Base-by-base conservation (phyloP, 176 grass and related monocot genomes). In the Juncus inflexus region DNA sequence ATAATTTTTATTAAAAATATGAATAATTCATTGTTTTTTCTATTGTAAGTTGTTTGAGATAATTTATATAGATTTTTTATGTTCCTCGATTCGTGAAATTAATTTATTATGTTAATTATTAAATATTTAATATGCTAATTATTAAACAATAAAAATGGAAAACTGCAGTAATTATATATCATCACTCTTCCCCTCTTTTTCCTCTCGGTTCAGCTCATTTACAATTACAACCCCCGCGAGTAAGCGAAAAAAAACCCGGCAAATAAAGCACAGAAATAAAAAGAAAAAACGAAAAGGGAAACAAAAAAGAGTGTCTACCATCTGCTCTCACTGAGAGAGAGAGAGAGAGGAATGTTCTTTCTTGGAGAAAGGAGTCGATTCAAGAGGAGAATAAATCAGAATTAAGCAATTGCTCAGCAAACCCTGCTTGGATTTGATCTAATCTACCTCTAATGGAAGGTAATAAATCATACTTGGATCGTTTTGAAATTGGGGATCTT, bases 401-500 rank as follows among this genome's bases (percentile, higher is more conserved):
- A 70, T 42, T 40, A 5, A 57, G 16, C 56, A 41, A 11, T 58
- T 16, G 6, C 7, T 58, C 15, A 37, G 10, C 52, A 71, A 71
- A 58, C 50, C 68, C 68, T 71, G 68, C 52, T 71, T 59, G 15
- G 68, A 3, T 58, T 58, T 45, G 54, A 71, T 60, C 54, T 52
- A 55, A 71, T 60, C 54, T 52, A 55, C 61, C 49, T 64, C 73
- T 76, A 45, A 76, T 76, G 73, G 73, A 76, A 76, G 73, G 73
- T 76, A 76, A 71, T 47, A 45, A 71, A 14, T 58, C 12, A 60
- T 16, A n/a, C 2, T 56, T 14, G 1, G 36, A 41, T 9, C 11
- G n/a, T 4, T 71, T 56, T 71, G 15, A 6, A 39, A 19, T 7
- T 71, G 37, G 28, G n/a, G 12, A 58, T 6, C 12, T n/a, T 6